Conservation (phyloP, 805 yeast genomes). For the Saccharomycopsis fodiens region DNA sequence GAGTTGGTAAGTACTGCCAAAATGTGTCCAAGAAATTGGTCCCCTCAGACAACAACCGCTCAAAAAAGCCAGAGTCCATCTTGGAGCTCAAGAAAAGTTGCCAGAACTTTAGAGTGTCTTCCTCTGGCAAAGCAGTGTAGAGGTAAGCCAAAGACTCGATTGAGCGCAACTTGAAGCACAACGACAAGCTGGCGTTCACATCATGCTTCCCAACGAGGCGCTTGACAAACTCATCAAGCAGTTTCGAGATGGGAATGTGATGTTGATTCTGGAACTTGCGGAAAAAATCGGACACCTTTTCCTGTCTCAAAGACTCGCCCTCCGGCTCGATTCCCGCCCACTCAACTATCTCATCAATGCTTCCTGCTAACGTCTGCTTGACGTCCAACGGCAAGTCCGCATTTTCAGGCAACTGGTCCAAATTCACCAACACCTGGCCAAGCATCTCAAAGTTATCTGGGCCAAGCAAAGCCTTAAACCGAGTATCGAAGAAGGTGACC, state of each 20-base stretch:
- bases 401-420: not conserved
- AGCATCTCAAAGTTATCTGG: not conserved
- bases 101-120: constrained; percentile 1
- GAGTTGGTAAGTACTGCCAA: constrained; percentile 2
- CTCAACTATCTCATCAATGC: not conserved
- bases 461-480: not conserved
- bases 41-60: not conserved
- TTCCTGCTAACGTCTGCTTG: not conserved
- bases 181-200: not conserved
- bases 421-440: not conserved
- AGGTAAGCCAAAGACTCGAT: not conserved
- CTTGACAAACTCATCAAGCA: not conserved
- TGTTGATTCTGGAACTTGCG: not conserved
- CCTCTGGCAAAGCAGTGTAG: not conserved
- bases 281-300: not conserved
- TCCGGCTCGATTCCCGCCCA: not conserved
- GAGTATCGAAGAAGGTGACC: not conserved
- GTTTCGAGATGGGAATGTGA: not conserved
- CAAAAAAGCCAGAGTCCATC: not conserved
- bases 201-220: not conserved
- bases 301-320: not conserved
- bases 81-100: not conserved
- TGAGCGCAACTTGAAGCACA: not conserved
- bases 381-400: not conserved
- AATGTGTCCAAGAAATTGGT: constrained; percentile 3